Percentiles rank a stretch among this genome's conserved stretches.
Conservation (phyloP, 768 basidiomycete genomes). For the Exidia glandulosa region DNA sequence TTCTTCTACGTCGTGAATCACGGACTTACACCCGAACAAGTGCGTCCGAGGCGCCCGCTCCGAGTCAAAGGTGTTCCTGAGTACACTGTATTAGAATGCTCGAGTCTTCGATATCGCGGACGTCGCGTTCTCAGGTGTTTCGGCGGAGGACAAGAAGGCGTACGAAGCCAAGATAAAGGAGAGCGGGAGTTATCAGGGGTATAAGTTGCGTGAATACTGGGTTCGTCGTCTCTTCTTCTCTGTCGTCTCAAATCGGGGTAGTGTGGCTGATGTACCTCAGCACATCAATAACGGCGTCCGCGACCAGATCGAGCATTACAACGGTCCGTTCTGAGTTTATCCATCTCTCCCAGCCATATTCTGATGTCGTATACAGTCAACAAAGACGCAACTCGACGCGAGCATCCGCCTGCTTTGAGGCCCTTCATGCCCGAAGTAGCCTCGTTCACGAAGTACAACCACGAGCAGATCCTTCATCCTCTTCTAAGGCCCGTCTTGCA, state of each 20-base stretch:
- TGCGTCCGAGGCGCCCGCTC: conserved; percentile 4
- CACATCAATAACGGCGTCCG: conserved; percentile 29
- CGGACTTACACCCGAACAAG: conserved; percentile 32
- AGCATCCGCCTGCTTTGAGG: not conserved
- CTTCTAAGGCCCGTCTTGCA: not conserved
- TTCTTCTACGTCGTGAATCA: conserved; percentile 45
- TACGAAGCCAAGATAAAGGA: conserved; percentile 30
- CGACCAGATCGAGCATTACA: conserved; percentile 37
- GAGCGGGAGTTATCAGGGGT: conserved; percentile 42
- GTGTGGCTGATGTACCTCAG: conserved; percentile 12
- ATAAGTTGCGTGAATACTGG: conserved; percentile 45
- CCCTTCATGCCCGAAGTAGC: not conserved
- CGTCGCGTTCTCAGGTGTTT: conserved; percentile 29
- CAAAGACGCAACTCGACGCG: not conserved
- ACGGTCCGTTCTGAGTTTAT: conserved; percentile 15
- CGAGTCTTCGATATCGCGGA: conserved; percentile 41
- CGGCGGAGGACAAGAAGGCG: conserved; percentile 30
- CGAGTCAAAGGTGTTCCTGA: not conserved
- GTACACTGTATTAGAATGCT: conserved; percentile 21
- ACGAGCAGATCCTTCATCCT: not conserved
- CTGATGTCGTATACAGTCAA: not conserved
- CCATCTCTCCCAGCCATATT: not conserved
- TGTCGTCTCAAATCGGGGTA: too few relatives aligned
- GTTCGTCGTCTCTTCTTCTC: too few relatives aligned
- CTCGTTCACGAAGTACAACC: not conserved